A percentile compares a stretch with the other conserved stretches of the same genome.
Evolutionary conservation across 768 basidiomycete genomes (phyloP).

Genomic region (Xanthoconium purpureum): DNA sequence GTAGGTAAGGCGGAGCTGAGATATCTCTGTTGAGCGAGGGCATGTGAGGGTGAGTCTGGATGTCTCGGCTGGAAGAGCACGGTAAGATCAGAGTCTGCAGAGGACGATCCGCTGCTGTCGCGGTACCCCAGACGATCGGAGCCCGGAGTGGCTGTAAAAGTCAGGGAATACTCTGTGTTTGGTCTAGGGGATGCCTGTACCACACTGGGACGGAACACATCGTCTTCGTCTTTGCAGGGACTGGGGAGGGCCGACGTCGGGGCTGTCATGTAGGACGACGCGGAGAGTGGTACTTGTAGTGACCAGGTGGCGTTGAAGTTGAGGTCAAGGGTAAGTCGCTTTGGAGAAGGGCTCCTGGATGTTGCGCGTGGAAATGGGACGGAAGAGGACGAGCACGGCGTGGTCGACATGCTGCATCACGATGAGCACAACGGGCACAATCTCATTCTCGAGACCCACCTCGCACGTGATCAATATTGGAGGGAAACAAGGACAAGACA

Average conservation of each 20-base stretch:
- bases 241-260: conserved; percentile 6
- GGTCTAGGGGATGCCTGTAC: conserved; percentile 3
- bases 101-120: conserved; percentile 13
- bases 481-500: neutral
- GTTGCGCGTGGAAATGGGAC: conserved; percentile 19
- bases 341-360: too few relatives aligned
- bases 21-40: conserved; percentile 14
- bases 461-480: conserved; percentile 28
- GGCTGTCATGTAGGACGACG: conserved; percentile 25
- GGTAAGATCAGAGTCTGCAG: conserved; percentile 23
- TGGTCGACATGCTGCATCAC: conserved; percentile 32
- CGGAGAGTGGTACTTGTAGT: conserved; percentile 16
- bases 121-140: conserved; percentile 3
- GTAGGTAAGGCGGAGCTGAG: conserved; percentile 24
- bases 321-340: conserved; percentile 24
- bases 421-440: neutral
- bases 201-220: conserved; percentile 6
- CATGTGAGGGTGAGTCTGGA: too few relatives aligned
- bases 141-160: conserved; percentile 4
- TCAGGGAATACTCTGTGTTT: conserved; percentile 4
- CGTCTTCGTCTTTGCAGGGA: conserved; percentile 8
- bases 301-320: conserved; percentile 15
- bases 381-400: conserved; percentile 15
- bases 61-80: conserved; percentile 7
- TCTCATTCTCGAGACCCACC: conserved; percentile 10